Percentiles rank a stretch among this genome's conserved stretches.
phyloP scores from a whole-genome alignment of 768 basidiomycete species.

The Lepiota venenata region DNA sequence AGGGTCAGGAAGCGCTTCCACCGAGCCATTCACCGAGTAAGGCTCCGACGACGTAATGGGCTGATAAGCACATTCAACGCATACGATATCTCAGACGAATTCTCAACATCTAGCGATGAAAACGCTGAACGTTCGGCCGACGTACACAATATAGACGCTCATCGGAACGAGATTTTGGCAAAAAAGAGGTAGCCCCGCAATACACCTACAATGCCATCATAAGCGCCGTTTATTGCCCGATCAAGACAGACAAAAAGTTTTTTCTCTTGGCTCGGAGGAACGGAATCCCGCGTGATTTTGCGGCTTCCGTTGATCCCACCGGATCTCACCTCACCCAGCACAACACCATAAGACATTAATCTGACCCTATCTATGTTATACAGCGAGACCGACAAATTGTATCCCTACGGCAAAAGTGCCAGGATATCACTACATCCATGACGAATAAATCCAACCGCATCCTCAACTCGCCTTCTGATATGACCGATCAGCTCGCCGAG shows the following conservation, averaged over 20 bases:
- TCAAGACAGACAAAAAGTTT: conserved; percentile 36
- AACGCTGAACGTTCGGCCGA: background rate
- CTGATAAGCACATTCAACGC: conserved; percentile 18
- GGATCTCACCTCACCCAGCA: background rate
- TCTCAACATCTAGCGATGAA: background rate
- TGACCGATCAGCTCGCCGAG: conserved; percentile 17
- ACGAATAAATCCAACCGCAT: conserved; percentile 51
- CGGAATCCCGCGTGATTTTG: conserved; percentile 28
- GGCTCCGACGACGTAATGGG: conserved; percentile 26
- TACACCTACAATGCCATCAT: conserved; percentile 7
- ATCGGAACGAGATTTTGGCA: background rate
- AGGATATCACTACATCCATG: conserved; percentile 54
- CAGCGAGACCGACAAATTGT: background rate
- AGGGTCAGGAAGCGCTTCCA: conserved; percentile 33
- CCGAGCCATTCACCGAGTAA: conserved; percentile 62
- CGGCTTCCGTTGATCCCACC: conserved; percentile 19
- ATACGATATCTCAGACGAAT: background rate
- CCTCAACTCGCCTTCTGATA: conserved; percentile 40
- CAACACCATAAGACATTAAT: too few relatives aligned
- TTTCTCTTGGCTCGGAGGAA: conserved; percentile 38
- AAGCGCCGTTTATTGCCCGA: background rate
- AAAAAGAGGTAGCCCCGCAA: background rate
- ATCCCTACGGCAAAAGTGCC: conserved; percentile 42
- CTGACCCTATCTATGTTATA: conserved; percentile 5
- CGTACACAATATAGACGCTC: background rate